Evolutionary conservation across 345 rosid species (phyloP).

Genomic region (Cardamine occulta): DNA sequence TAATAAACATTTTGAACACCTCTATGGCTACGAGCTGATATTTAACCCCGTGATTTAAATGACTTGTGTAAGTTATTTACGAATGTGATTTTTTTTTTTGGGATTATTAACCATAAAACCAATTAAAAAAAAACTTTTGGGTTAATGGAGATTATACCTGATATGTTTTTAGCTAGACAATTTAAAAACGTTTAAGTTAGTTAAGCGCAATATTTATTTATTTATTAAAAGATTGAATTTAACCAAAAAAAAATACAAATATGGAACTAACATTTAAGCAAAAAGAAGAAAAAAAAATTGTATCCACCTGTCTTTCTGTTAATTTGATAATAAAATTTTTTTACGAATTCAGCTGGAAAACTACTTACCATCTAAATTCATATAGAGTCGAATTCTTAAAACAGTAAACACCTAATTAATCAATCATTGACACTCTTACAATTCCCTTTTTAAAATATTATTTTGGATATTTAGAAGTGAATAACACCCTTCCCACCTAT

Average conservation of each 20-base stretch:
- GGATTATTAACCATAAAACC: no score
- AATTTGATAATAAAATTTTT: background rate
- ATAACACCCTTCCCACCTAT: conserved; percentile 3
- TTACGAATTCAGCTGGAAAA: conserved; percentile 11
- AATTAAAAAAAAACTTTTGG: background rate
- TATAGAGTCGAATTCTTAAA: background rate
- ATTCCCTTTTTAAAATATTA: background rate
- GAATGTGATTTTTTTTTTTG: no score
- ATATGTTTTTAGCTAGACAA: background rate
- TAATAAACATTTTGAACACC: conserved; percentile 14
- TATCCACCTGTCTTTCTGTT: background rate
- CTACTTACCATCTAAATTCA: background rate
- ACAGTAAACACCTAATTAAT: conserved; percentile 2
- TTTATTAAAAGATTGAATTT: no score
- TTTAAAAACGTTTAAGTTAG: background rate
- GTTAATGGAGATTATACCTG: background rate
- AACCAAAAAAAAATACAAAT: background rate
- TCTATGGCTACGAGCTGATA: background rate
- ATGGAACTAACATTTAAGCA: background rate
- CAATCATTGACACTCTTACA: background rate
- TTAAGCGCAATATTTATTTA: background rate
- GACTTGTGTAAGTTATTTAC: background rate
- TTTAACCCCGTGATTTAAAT: conserved; percentile 18
- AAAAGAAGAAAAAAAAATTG: no score
- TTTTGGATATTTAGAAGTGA: conserved; percentile 18